Evolutionary conservation across 805 yeast species (phyloP), one percentile per base, ranked within the genome.

Genomic region (Suhomyces kilbournensis): DNA sequence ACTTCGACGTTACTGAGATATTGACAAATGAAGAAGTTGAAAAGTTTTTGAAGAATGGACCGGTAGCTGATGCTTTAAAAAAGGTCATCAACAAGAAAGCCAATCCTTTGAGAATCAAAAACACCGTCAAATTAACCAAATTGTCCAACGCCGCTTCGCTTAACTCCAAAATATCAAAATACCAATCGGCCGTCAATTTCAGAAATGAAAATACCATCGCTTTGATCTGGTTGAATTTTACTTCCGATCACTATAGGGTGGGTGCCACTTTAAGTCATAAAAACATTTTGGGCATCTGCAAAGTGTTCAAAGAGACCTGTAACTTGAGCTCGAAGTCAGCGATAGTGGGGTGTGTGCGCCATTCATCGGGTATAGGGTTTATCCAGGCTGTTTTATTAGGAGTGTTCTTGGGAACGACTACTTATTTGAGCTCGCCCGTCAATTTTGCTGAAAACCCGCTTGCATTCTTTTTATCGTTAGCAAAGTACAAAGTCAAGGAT

Each of bases 271-370:
- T 81, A 55, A 83, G 82, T 22, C 94, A 88, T 64, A 71, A 77
- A 40, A 79, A 82, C 47, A 72, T 94, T 10, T 69, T 92, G 59
- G 86, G 90, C 2, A 80, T 89, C 67, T 91, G 97, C 68, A 90
- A 92, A 61, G 88, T 89, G 19, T 79, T 90, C 63, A 93, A 94
- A 60, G 97, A 93, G 64, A 93, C 98, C 0, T 89, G 97, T 62
- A 93, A 90, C 55, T 76, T 94, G 70, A 78, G 85, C 12, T 80
- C 88, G 39, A 78, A 80, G 32, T 81, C 83, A 40, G 86, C 97
- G 0, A 75, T 94, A 6, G 76, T 93, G 42, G 96, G 97, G 0
- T 85, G 97, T 67, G 96, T 90, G 7, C 82, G 96, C 44, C 93
- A 92, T 59, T 82, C 90, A 1, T 70, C 80, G 2, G 97, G 97